A percentile compares a stretch with the other conserved stretches of the same genome.
These are phyloP conservation scores for Euphorbia neoarborescens DNA, from an alignment of 441 rosid genomes.

Conservation along the genomic window DNA sequence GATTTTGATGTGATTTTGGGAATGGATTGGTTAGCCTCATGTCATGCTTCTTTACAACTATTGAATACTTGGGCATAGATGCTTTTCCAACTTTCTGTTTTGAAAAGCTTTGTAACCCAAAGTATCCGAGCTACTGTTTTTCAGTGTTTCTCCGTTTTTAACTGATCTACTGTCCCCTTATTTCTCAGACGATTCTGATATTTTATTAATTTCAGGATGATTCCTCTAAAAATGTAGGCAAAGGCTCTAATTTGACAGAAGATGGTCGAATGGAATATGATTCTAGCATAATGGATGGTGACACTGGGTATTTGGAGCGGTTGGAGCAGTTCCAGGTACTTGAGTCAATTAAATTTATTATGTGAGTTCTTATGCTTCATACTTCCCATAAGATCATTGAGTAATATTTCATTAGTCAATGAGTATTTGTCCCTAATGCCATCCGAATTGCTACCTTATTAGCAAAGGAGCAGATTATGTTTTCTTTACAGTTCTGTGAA, in stretches of 20 bases:
- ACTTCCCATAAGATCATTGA: slow-evolving; percentile 26
- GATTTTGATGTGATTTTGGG: too few relatives aligned
- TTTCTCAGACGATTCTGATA: background rate
- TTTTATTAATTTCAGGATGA: slow-evolving; percentile 47
- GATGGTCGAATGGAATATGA: slow-evolving; percentile 84
- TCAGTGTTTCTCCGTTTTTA: too few relatives aligned
- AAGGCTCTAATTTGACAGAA: slow-evolving; percentile 90
- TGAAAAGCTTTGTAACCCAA: too few relatives aligned
- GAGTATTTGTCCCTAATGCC: slow-evolving; percentile 86
- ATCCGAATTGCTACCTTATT: slow-evolving; percentile 69
- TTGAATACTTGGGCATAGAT: too few relatives aligned
- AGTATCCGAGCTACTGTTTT: too few relatives aligned
- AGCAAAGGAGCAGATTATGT: slow-evolving; percentile 66
- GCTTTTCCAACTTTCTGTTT: too few relatives aligned
- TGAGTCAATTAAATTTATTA: slow-evolving; percentile 1
- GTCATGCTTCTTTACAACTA: too few relatives aligned
- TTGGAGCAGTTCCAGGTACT: slow-evolving; percentile 88
- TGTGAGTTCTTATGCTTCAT: background rate
- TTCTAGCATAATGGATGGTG: slow-evolving; percentile 86
- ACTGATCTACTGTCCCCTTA: too few relatives aligned
- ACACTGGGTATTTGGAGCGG: slow-evolving; percentile 78
- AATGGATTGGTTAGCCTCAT: too few relatives aligned
- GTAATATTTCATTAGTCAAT: slow-evolving; percentile 33
- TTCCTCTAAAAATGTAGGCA: slow-evolving; percentile 79
- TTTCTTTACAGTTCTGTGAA: slow-evolving; percentile 49